Evolutionary conservation across 2,329 filamentous ascomycete genomes (phyloP).

Genomic region (Karstenula rhodostoma): DNA sequence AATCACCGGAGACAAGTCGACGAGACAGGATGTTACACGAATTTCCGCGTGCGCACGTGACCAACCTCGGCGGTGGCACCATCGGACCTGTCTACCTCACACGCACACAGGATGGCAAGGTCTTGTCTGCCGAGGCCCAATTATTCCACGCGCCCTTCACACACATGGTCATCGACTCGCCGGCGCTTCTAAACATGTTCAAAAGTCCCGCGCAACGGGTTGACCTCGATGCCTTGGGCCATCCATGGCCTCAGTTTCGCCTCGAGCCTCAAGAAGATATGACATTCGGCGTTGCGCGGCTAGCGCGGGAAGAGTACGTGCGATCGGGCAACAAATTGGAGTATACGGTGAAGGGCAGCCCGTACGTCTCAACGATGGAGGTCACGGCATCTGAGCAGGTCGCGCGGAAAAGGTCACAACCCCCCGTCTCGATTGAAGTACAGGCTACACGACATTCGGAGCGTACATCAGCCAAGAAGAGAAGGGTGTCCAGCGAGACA

Average conservation of each 20-base stretch:
- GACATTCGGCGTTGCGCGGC: conserved; percentile 8
- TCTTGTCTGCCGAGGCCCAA: conserved; percentile 15
- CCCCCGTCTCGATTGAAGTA: not conserved
- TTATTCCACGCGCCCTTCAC: conserved; percentile 18
- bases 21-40: conserved; percentile 7
- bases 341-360: conserved; percentile 1
- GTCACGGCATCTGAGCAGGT: conserved; percentile 4
- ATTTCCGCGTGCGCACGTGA: conserved; percentile 17
- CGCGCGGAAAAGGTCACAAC: not conserved
- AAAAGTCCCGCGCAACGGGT: conserved; percentile 7
- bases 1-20: not conserved
- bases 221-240: conserved; percentile 12
- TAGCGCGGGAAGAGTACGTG: conserved; percentile 5
- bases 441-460: not conserved
- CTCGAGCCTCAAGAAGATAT: conserved; percentile 1
- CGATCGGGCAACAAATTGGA: not conserved
- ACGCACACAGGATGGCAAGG: not conserved
- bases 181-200: conserved; percentile 19
- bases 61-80: conserved; percentile 16
- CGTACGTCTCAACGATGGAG: conserved; percentile 2
- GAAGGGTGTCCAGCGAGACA: not conserved
- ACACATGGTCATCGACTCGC: conserved; percentile 20
- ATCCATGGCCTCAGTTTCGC: conserved; percentile 16
- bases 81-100: conserved; percentile 19
- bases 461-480: not conserved